A percentile compares a stretch with the other conserved stretches of the same genome.
Conservation (phyloP, 305 asterid species). For the Solanum aculeatissimum region DNA sequence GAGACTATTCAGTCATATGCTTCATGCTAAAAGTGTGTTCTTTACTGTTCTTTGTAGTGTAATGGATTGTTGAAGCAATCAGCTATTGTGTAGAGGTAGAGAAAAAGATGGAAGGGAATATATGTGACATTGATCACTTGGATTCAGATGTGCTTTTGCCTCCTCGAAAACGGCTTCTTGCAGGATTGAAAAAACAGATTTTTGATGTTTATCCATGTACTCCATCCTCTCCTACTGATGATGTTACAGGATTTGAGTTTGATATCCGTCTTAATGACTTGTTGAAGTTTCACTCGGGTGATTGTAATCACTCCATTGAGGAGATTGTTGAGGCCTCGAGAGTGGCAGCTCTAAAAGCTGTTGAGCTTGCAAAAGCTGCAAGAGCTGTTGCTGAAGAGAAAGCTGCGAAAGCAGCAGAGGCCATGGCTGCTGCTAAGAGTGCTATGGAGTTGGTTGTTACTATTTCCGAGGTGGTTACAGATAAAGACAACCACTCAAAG, state of each 20-base stretch:
- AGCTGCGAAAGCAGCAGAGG: constrained; percentile 80
- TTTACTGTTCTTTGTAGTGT: constrained; percentile 16
- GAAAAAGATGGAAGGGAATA: constrained; percentile 36
- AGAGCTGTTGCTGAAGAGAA: constrained; percentile 82
- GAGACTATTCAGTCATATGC: background rate
- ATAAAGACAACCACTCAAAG: constrained; percentile 28
- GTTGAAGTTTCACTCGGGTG: constrained; percentile 30
- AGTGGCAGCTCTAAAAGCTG: constrained; percentile 58
- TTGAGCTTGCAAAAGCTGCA: constrained; percentile 54
- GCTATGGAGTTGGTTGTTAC: constrained; percentile 75
- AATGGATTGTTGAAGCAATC: constrained; percentile 12
- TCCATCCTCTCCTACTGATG: constrained; percentile 20
- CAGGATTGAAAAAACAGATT: constrained; percentile 73
- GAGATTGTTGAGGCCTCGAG: constrained; percentile 73
- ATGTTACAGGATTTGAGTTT: constrained; percentile 5
- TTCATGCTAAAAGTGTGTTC: constrained; percentile 9
- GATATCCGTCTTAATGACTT: constrained; percentile 25
- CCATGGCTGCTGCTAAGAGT: constrained; percentile 78
- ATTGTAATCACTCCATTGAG: constrained; percentile 46
- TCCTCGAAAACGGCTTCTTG: constrained; percentile 87
- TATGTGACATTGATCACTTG: constrained; percentile 48
- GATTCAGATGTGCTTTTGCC: constrained; percentile 84
- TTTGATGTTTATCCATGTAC: constrained; percentile 36
- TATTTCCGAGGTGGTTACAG: constrained; percentile 33
- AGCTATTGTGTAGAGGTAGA: constrained; percentile 35